phyloP scores from a whole-genome alignment of 495 filamentous ascomycete species.

The Lineolata rhizophorae region DNA sequence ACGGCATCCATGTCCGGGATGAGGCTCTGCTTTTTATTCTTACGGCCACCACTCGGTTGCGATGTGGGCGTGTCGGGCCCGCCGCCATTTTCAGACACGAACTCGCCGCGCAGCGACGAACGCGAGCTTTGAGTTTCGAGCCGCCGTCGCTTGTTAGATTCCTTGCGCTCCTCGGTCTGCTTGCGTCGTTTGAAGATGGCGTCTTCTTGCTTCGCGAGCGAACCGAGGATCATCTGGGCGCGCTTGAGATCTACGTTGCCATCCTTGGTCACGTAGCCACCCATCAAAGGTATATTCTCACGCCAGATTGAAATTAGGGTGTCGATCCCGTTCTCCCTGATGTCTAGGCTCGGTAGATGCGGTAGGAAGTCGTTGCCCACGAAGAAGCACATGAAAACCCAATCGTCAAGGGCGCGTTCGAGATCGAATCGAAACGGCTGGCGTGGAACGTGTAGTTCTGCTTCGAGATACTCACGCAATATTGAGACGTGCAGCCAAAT shows the following conservation, averaged over 20 bases:
- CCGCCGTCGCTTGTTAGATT: conserved; percentile 60
- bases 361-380: conserved; percentile 98
- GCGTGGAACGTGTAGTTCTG: conserved; percentile 62
- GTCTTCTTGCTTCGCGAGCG: conserved; percentile 85
- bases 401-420: conserved; percentile 93
- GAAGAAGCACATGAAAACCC: conserved; percentile 99
- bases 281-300: conserved; percentile 78
- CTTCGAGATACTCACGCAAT: conserved; percentile 79
- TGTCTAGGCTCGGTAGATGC: conserved; percentile 88
- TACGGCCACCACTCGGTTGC: neutral
- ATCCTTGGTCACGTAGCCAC: conserved; percentile 86
- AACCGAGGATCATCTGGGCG: conserved; percentile 72
- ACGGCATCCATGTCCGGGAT: conserved; percentile 10
- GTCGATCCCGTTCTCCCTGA: conserved; percentile 92
- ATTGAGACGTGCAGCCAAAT: conserved; percentile 94
- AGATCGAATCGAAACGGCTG: conserved; percentile 70
- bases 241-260: conserved; percentile 71
- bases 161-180: conserved; percentile 60
- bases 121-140: conserved; percentile 36
- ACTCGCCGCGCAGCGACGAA: conserved; percentile 23
- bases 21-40: neutral
- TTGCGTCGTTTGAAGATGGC: conserved; percentile 74
- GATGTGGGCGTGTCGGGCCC: neutral
- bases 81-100: neutral
- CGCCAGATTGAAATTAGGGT: conserved; percentile 89